Conservation (phyloP, 2,329 filamentous ascomycete genomes). For the Thelonectria blattea region DNA sequence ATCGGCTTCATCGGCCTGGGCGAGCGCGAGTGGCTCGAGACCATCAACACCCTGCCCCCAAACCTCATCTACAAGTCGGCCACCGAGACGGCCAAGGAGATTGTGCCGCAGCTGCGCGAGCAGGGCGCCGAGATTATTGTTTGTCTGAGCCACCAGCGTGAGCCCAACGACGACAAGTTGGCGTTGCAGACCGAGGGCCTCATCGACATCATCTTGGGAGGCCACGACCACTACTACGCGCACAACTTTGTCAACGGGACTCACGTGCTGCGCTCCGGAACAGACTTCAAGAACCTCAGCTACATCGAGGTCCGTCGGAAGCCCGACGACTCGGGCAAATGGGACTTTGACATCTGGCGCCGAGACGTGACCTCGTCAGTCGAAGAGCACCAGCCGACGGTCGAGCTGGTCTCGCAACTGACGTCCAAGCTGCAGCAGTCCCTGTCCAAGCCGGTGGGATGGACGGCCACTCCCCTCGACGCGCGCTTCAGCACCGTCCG, state of each 20-base stretch:
- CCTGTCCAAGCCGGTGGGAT: constrained; percentile 82
- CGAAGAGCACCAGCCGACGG: constrained; percentile 64
- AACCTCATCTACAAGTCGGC: constrained; percentile 83
- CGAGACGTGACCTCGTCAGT: constrained; percentile 76
- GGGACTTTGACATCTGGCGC: constrained; percentile 80
- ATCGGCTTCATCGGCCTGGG: constrained; percentile 85
- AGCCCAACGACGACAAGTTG: constrained; percentile 88
- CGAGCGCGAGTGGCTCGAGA: constrained; percentile 87
- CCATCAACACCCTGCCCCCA: constrained; percentile 85
- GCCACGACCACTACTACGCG: constrained; percentile 88
- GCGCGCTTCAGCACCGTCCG: constrained; percentile 86
- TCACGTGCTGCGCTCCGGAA: constrained; percentile 85
- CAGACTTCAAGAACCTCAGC: constrained; percentile 90
- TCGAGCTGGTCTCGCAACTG: constrained; percentile 69
- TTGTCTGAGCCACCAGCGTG: constrained; percentile 82
- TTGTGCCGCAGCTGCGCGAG: constrained; percentile 74
- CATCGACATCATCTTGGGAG: constrained; percentile 85
- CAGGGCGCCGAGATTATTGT: constrained; percentile 85
- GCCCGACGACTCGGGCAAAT: constrained; percentile 53
- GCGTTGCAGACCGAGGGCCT: constrained; percentile 74
- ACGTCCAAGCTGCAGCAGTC: constrained; percentile 77
- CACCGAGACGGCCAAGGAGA: constrained; percentile 73
- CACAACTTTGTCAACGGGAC: constrained; percentile 79
- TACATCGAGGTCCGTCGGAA: constrained; percentile 80
- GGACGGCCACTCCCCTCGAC: constrained; percentile 82